Evolutionary conservation across 2,329 filamentous ascomycete genomes (phyloP).

Genomic region (Diaporthe velutina): DNA sequence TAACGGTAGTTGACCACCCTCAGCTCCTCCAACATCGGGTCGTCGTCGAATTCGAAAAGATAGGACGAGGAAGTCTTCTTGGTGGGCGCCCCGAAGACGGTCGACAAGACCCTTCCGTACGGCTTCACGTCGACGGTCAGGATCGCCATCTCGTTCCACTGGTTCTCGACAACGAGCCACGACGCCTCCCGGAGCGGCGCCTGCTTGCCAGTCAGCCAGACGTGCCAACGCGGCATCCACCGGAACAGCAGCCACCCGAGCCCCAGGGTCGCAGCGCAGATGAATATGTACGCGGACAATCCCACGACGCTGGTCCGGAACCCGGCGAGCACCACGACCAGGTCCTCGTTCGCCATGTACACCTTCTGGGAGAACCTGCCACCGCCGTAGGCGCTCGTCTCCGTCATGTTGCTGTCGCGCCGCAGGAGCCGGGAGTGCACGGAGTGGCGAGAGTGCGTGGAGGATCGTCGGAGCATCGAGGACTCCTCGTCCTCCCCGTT

Average conservation of each 20-base stretch:
- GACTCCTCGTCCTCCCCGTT: constrained; percentile 56
- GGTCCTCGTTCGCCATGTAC: constrained; percentile 91
- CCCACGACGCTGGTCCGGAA: constrained; percentile 84
- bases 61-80: constrained; percentile 64
- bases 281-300: constrained; percentile 73
- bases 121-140: constrained; percentile 71
- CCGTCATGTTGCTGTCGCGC: constrained; percentile 77
- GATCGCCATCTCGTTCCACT: constrained; percentile 94
- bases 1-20: constrained; percentile 92
- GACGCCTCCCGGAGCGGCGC: constrained; percentile 80
- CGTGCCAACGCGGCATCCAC: constrained; percentile 91
- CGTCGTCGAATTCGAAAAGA: constrained; percentile 75
- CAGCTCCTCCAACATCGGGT: constrained; percentile 81
- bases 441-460: constrained; percentile 68
- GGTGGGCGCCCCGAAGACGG: constrained; percentile 75
- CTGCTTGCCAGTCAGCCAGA: constrained; percentile 78
- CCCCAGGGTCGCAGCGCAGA: constrained; percentile 82
- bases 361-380: constrained; percentile 87
- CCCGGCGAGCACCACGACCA: constrained; percentile 93
- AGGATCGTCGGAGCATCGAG: constrained; percentile 69
- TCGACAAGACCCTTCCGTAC: constrained; percentile 69
- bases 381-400: constrained; percentile 72
- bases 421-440: constrained; percentile 73
- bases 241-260: constrained; percentile 86
- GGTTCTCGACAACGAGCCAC: constrained; percentile 96